Evolutionary conservation across 805 yeast genomes (phyloP).

Genomic region (Cyberlindnera suaveolens): DNA sequence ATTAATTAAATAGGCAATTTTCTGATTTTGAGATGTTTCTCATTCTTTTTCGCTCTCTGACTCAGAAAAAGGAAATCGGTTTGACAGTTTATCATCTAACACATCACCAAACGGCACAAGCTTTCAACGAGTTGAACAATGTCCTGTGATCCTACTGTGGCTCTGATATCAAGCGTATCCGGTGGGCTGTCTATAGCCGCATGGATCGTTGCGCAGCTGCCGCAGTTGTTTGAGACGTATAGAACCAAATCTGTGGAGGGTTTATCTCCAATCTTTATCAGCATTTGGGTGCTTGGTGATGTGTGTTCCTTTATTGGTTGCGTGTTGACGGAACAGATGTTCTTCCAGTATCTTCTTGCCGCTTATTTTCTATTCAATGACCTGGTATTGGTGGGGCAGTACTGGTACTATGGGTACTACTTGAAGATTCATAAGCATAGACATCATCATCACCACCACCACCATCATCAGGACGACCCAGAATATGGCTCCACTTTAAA

Average conservation of each 20-base stretch:
- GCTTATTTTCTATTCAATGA: slow-evolving; percentile 72
- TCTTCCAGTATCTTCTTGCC: slow-evolving; percentile 74
- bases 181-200: slow-evolving; percentile 40
- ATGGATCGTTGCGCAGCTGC: slow-evolving; percentile 45
- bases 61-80: background rate
- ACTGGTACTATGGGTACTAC: slow-evolving; percentile 51
- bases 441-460: slow-evolving; percentile 27
- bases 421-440: slow-evolving; percentile 26
- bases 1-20: too few relatives aligned
- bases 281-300: slow-evolving; percentile 40
- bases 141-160: slow-evolving; percentile 12
- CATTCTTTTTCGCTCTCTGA: too few relatives aligned
- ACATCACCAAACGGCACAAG: background rate
- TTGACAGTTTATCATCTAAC: background rate
- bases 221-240: slow-evolving; percentile 52
- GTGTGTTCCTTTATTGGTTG: slow-evolving; percentile 61
- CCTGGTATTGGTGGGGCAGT: slow-evolving; percentile 60
- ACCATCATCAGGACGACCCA: slow-evolving; percentile 2
- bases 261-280: slow-evolving; percentile 44
- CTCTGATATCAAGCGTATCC: slow-evolving; percentile 28
- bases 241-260: slow-evolving; percentile 55
- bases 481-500: background rate
- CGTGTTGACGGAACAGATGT: slow-evolving; percentile 64
- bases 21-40: too few relatives aligned
- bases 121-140: background rate